A percentile compares a stretch with the other conserved stretches of the same genome.
These are phyloP conservation scores for Oryza meyeriana DNA, from an alignment of 176 grass and related monocot species.

Conservation along the genomic window DNA sequence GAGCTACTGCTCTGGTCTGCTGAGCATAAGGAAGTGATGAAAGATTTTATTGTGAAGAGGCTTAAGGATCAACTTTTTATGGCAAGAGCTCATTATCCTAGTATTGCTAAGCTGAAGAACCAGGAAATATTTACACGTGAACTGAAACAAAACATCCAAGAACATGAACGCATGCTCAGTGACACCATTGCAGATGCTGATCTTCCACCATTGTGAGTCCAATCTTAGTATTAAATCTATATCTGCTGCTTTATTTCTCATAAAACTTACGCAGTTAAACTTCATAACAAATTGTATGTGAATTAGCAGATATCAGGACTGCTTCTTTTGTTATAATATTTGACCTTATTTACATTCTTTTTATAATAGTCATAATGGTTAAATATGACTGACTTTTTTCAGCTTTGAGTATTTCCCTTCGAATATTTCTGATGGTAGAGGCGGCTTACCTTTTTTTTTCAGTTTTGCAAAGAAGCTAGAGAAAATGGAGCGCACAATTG, in stretches of 20 bases:
- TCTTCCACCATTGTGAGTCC: conserved; percentile 51
- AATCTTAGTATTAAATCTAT: background rate
- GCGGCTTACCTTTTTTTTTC: conserved; percentile 24
- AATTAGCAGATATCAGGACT: background rate
- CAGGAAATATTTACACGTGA: conserved; percentile 61
- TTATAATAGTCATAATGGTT: background rate
- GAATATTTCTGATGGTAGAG: conserved; percentile 22
- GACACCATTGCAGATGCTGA: conserved; percentile 71
- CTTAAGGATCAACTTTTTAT: conserved; percentile 86
- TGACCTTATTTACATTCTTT: background rate
- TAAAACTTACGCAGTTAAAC: background rate
- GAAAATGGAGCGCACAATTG: conserved; percentile 60
- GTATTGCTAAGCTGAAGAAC: conserved; percentile 67
- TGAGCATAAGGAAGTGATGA: conserved; percentile 71
- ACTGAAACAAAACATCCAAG: conserved; percentile 77
- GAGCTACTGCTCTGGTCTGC: conserved; percentile 84
- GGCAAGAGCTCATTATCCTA: conserved; percentile 83
- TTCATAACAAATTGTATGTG: background rate
- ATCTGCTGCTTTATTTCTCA: background rate
- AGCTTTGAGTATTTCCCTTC: background rate
- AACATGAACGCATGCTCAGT: conserved; percentile 81
- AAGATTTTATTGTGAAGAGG: conserved; percentile 60
- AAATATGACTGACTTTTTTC: background rate
- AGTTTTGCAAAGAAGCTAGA: conserved; percentile 67
- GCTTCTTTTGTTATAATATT: background rate